These are phyloP conservation scores for Curvularia eragrostidis DNA, from an alignment of 2,329 filamentous ascomycete genomes.

Conservation along the genomic window DNA sequence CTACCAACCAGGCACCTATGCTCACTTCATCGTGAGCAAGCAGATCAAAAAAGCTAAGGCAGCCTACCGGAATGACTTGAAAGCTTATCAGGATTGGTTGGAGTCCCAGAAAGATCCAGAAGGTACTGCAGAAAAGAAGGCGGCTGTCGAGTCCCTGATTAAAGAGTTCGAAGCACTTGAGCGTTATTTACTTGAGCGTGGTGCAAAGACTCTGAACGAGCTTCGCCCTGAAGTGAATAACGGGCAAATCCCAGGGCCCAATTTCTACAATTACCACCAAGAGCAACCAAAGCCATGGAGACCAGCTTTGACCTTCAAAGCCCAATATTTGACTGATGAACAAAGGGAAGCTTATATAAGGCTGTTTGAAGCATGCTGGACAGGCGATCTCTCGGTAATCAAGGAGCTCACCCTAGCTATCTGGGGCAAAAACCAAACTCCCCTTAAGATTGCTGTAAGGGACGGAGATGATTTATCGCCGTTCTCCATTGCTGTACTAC, in stretches of 20 bases:
- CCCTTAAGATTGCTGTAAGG: conserved; percentile 66
- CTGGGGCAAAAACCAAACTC: conserved; percentile 63
- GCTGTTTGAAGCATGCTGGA: conserved; percentile 77
- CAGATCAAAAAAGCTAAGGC: conserved; percentile 50
- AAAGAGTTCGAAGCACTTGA: conserved; percentile 64
- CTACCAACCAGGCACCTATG: conserved; percentile 64
- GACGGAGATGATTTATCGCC: conserved; percentile 63
- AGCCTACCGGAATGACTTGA: conserved; percentile 46
- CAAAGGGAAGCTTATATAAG: conserved; percentile 66
- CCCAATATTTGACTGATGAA: conserved; percentile 59
- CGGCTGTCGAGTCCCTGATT: conserved; percentile 61
- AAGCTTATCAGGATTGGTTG: conserved; percentile 36
- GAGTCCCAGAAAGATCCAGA: conserved; percentile 29
- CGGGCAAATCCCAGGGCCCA: neutral
- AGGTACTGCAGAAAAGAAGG: conserved; percentile 60
- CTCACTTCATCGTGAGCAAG: conserved; percentile 60
- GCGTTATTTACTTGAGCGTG: conserved; percentile 60
- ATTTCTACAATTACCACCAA: neutral
- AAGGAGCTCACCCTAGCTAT: conserved; percentile 67
- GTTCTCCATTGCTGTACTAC: conserved; percentile 72
- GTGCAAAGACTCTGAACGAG: conserved; percentile 71
- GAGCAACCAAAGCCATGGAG: conserved; percentile 25
- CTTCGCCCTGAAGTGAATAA: conserved; percentile 42
- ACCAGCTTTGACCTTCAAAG: conserved; percentile 52
- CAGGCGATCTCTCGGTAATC: conserved; percentile 70